Percentiles rank a stretch among this genome's conserved stretches.
Evolutionary conservation across 495 filamentous ascomycete species (phyloP).

Genomic region (Xylaria longipes): DNA sequence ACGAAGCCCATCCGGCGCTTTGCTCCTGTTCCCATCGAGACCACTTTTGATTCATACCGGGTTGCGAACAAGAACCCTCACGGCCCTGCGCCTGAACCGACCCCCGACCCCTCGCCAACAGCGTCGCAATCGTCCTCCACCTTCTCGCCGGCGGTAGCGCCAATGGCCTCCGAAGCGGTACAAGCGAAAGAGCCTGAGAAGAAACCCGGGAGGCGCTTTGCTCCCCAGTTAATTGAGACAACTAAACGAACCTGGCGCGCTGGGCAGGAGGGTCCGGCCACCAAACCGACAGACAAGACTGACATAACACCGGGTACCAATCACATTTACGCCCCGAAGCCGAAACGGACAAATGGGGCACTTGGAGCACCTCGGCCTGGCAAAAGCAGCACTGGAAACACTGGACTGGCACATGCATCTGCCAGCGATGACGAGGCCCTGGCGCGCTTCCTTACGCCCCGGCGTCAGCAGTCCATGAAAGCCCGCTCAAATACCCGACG

Average conservation of each 20-base stretch:
- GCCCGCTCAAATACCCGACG: constrained; percentile 47
- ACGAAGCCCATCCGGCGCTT: constrained; percentile 52
- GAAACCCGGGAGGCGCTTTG: constrained; percentile 56
- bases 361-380: constrained; percentile 28
- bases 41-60: constrained; percentile 60
- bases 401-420: constrained; percentile 33
- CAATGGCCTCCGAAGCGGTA: constrained; percentile 32
- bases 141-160: neutral
- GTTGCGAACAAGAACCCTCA: constrained; percentile 39
- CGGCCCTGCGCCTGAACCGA: constrained; percentile 52
- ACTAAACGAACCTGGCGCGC: constrained; percentile 61
- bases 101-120: constrained; percentile 56
- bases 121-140: constrained; percentile 42
- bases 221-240: constrained; percentile 73
- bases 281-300: constrained; percentile 60
- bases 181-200: constrained; percentile 27
- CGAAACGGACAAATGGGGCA: constrained; percentile 44
- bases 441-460: constrained; percentile 33
- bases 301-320: constrained; percentile 65
- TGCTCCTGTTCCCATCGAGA: constrained; percentile 66
- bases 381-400: constrained; percentile 29
- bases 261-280: constrained; percentile 58
- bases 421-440: constrained; percentile 29
- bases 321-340: constrained; percentile 58
- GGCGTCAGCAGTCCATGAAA: constrained; percentile 46